Conservation (phyloP, 306 rosid genomes). For the Vigna trinervia region DNA sequence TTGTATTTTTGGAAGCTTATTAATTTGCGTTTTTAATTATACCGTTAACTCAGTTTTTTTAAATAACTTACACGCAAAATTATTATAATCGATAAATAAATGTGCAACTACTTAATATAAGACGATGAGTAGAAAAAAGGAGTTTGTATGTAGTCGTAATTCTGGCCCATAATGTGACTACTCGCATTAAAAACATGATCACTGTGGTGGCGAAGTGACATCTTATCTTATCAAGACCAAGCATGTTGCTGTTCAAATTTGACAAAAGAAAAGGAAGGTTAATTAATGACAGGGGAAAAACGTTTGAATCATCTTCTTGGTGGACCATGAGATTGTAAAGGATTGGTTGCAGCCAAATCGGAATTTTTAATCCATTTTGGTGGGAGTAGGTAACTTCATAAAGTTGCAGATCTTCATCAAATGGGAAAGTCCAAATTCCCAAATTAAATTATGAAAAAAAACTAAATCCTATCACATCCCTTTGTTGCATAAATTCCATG, state of each 20-base stretch:
- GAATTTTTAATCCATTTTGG: constrained; percentile 19
- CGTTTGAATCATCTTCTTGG: not conserved
- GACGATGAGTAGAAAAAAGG: too few relatives aligned
- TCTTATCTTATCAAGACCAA: not conserved
- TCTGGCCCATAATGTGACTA: not conserved
- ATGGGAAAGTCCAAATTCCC: not conserved
- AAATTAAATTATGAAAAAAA: constrained; percentile 16
- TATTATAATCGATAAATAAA: too few relatives aligned
- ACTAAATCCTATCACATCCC: constrained; percentile 34
- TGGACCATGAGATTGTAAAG: not conserved
- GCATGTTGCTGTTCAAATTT: constrained; percentile 33
- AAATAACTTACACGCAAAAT: too few relatives aligned
- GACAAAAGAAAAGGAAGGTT: constrained; percentile 1
- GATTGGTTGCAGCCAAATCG: constrained; percentile 34
- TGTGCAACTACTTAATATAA: too few relatives aligned
- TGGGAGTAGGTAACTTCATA: constrained; percentile 29
- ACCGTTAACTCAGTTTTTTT: too few relatives aligned
- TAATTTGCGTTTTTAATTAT: too few relatives aligned
- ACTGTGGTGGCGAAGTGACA: constrained; percentile 9
- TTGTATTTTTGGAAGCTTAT: too few relatives aligned
- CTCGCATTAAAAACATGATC: not conserved
- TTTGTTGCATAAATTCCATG: constrained; percentile 35
- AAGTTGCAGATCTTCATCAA: constrained; percentile 24
- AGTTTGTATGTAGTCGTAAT: not conserved
- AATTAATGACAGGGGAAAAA: not conserved